phyloP scores from a whole-genome alignment of 2,329 filamentous ascomycete species.

The Colletotrichum tamarilloi region DNA sequence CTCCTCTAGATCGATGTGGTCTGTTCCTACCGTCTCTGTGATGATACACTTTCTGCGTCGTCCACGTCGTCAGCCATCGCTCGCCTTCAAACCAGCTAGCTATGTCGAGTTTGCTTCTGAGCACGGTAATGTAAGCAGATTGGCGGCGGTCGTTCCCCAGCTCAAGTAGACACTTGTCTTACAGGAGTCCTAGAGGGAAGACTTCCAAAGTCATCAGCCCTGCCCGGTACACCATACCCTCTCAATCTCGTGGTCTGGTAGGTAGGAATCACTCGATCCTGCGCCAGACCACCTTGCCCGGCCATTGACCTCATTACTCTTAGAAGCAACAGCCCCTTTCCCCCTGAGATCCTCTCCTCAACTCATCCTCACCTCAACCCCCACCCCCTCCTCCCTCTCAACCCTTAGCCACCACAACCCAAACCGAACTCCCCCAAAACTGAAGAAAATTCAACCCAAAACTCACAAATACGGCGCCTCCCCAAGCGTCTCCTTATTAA shows the following conservation, averaged over 20 bases:
- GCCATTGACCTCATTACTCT: neutral
- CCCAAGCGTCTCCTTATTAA: constrained; percentile 35
- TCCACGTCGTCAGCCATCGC: neutral
- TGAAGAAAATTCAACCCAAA: neutral
- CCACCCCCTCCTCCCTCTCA: no score
- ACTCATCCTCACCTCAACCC: neutral
- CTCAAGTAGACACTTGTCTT: no score
- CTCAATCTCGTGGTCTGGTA: neutral
- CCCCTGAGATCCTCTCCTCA: neutral
- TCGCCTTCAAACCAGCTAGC: neutral
- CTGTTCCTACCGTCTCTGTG: constrained; percentile 39
- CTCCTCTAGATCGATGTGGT: constrained; percentile 40
- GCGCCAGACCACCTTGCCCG: no score
- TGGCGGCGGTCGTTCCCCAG: neutral
- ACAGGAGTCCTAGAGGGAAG: no score
- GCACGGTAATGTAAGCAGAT: neutral
- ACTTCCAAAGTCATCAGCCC: no score
- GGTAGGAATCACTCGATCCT: neutral
- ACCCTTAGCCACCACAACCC: neutral
- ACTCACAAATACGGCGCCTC: constrained; percentile 40
- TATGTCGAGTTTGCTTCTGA: neutral
- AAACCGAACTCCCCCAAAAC: no score
- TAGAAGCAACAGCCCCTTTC: neutral
- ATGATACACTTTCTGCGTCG: constrained; percentile 39
- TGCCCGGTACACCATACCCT: no score